Evolutionary conservation across 169 alveolate species (phyloP).

Genomic region (Ichthyophthirius multifiliis): DNA sequence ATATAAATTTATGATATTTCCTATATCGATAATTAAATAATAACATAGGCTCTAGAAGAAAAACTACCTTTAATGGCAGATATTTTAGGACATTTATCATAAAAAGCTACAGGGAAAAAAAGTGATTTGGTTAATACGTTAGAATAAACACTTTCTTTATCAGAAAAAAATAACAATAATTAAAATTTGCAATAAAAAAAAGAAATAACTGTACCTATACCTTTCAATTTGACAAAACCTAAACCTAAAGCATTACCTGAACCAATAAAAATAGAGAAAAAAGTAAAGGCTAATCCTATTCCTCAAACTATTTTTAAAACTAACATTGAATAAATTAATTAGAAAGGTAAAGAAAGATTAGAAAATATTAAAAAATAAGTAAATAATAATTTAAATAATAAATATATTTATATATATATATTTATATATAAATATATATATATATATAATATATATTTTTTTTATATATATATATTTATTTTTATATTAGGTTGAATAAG

Average conservation of each 20-base stretch:
- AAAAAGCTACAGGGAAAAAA: conserved; percentile 70
- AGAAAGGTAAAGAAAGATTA: conserved; percentile 63
- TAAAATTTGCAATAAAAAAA: conserved; percentile 43
- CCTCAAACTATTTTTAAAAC: conserved; percentile 59
- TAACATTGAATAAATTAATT: conserved; percentile 63
- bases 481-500: neutral
- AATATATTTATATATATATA: neutral
- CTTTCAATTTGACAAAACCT: conserved; percentile 75
- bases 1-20: conserved; percentile 70
- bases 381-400: conserved; percentile 40
- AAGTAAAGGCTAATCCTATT: conserved; percentile 57
- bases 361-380: conserved; percentile 48
- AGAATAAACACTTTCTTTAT: conserved; percentile 27
- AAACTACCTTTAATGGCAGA: conserved; percentile 69
- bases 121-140: conserved; percentile 31
- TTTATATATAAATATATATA: too few species aligned
- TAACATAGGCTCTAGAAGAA: conserved; percentile 64
- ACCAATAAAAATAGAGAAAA: conserved; percentile 59
- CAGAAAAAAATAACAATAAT: conserved; percentile 42
- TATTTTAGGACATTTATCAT: conserved; percentile 52
- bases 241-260: conserved; percentile 74
- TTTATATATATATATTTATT: neutral
- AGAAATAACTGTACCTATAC: conserved; percentile 56
- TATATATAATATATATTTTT: too few species aligned
- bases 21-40: conserved; percentile 74